Base-by-base conservation (phyloP, 1,284 basidiomycete species). In the Baeospora myosura region DNA sequence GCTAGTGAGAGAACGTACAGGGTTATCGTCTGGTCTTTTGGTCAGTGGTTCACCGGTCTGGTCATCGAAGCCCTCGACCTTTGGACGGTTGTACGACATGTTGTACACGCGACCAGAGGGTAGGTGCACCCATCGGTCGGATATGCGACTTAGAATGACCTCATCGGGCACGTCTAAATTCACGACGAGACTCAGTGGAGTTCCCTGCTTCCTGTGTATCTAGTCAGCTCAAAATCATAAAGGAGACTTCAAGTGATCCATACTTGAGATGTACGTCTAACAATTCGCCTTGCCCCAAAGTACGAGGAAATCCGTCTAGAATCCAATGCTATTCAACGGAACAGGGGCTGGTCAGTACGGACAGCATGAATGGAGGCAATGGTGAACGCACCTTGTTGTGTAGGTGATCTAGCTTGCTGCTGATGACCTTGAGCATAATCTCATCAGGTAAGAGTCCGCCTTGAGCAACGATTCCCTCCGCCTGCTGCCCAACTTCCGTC, bases 71-170 rank as follows among this genome's bases (percentile, higher is more conserved):
- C 95, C 95, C 2, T 82, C 70, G 0, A 86, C 77, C 54, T 85
- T 87, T 12, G 96, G 96, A 17, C 80, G 87, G 62, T 95, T 97
- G 66, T 88, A 92, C 11, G 84, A 79, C 56, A 83, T 75, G 62
- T 95, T 96, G 71, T 99, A 99, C 11, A 98, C 86, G 16, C 96
- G 76, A 3, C 96, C 96, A 0, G 89, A 94, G 1, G 90, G 80
- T 2, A 90, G 72, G 61, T 98, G 95, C 3, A 98, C 81, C 90
- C 89, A 98, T 40, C 94, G 85, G 52, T 93, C 89, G 26, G 88
- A 81, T 57, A 98, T 97, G 31, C 95, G 81, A 44, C 80, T 73
- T 44, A 97, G 72, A 58, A 98, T 96, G 41, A 95, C 77, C 32
- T 85, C 71, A 58, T 97, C 93, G 0, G 93, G 81, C 10, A 98